Base-by-base conservation (phyloP, 352 stramenopile species). In the Globisporangium okanoganense region DNA sequence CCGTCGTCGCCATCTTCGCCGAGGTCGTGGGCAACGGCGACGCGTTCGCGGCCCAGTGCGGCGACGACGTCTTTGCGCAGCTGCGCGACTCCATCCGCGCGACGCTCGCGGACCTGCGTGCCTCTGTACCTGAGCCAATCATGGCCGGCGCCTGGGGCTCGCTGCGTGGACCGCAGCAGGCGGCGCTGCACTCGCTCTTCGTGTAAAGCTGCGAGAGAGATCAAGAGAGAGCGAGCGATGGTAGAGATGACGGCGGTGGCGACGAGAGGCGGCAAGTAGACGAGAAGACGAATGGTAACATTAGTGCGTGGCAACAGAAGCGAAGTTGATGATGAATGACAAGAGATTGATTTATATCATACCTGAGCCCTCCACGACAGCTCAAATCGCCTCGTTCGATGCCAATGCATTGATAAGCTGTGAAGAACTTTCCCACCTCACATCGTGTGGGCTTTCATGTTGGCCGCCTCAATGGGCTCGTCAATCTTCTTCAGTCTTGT, bases 161-260 rank as follows among this genome's bases (percentile, higher is more conserved):
- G n/a, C 65, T 93, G 22, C 70, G 69, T 10, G 57, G 58, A 2
- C 41, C 75, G 31, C 84, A 91, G 51, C 79, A 91, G 55, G 67
- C 72, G 16, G 80, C 78, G 25, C 56, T 93, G 55, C 81, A 90
- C 49, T 68, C 76, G 18, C 79, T 93, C 3, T 91, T 91, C 57
- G 70, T 67, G 58, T 88, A 58, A 70, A 43, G 14, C 36, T n/a
- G n/a, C 4, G 20, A 51, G 24, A 2, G 44, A 6, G 16, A 49
- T n/a, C n/a, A n/a, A n/a, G n/a, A n/a, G n/a, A n/a, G n/a, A n/a
- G n/a, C n/a, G n/a, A n/a, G n/a, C n/a, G n/a, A 6, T 51, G 24
- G 44, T n/a, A 29, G 50, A 43, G n/a, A 16, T n/a, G n/a, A n/a
- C 22, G 12, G 12, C 29, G 29, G n/a, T 29, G 49, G 43, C n/a